These are phyloP conservation scores for Aspergillus ochraceoroseus DNA, from an alignment of 2,329 filamentous ascomycete species.

Conservation along the genomic window DNA sequence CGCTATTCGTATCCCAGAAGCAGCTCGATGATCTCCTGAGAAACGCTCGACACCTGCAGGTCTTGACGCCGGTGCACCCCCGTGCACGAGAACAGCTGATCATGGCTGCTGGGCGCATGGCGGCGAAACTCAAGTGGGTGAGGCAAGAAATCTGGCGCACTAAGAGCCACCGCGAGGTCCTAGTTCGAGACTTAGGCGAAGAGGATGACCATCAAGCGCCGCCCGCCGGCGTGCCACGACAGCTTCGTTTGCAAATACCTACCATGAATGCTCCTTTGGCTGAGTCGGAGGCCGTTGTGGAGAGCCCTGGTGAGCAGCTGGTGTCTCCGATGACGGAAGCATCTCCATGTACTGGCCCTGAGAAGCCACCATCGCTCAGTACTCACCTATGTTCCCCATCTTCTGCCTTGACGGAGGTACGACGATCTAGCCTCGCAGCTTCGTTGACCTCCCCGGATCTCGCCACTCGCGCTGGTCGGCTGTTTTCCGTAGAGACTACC, in stretches of 20 bases:
- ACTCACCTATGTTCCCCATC: slow-evolving; percentile 23
- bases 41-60: slow-evolving; percentile 83
- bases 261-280: slow-evolving; percentile 16
- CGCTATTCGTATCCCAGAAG: slow-evolving; percentile 65
- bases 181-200: slow-evolving; percentile 79
- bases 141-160: slow-evolving; percentile 88
- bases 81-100: slow-evolving; percentile 82
- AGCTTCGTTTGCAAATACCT: slow-evolving; percentile 19
- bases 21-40: slow-evolving; percentile 77
- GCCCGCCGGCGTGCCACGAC: slow-evolving; percentile 29
- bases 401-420: slow-evolving; percentile 22
- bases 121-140: slow-evolving; percentile 89
- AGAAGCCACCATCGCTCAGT: slow-evolving; percentile 19
- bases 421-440: slow-evolving; percentile 32
- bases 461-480: slow-evolving; percentile 24
- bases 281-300: slow-evolving; percentile 12
- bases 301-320: slow-evolving; percentile 9
- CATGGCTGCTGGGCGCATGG: slow-evolving; percentile 75
- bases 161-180: slow-evolving; percentile 83
- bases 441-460: slow-evolving; percentile 34
- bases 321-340: slow-evolving; percentile 14
- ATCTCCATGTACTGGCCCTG: slow-evolving; percentile 15
- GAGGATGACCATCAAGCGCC: slow-evolving; percentile 47
- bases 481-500: slow-evolving; percentile 25
- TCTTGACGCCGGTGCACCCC: slow-evolving; percentile 84